Conservation (phyloP, 768 basidiomycete species). For the Asterophora lycoperdoides region DNA sequence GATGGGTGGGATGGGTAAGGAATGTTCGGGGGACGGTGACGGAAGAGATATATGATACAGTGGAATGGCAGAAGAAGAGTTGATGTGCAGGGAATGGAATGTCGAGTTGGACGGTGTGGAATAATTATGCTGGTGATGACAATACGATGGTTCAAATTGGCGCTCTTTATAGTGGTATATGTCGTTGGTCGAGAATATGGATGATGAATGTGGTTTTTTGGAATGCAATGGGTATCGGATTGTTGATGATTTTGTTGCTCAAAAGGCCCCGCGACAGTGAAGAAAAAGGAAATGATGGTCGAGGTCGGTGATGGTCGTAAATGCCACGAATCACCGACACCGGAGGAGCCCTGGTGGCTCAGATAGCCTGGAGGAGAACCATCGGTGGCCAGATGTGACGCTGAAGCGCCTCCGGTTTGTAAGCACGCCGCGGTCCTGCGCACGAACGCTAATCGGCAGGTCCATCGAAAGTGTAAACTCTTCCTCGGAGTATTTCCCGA, state of each 20-base stretch:
- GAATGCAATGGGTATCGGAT: neutral
- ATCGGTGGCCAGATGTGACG: conserved; percentile 7
- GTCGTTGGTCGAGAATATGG: neutral
- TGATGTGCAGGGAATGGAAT: neutral
- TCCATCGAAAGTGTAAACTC: conserved; percentile 47
- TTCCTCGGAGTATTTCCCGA: conserved; percentile 23
- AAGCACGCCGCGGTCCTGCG: conserved; percentile 5
- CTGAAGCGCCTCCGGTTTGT: conserved; percentile 9
- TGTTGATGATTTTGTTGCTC: neutral
- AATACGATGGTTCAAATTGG: neutral
- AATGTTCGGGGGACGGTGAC: neutral
- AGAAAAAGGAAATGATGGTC: neutral
- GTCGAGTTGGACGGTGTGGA: neutral
- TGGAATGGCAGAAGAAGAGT: neutral
- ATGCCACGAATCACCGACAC: neutral
- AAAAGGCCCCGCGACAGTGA: neutral
- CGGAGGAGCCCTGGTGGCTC: conserved; percentile 5
- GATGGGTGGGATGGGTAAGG: neutral
- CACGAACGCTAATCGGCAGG: conserved; percentile 24
- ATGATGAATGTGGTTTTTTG: neutral
- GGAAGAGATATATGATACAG: neutral
- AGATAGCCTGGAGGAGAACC: conserved; percentile 11
- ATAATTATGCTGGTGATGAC: neutral
- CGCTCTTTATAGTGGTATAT: neutral
- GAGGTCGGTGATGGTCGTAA: neutral